Conservation (phyloP, 768 basidiomycete species). For the Boletus reticulatus region DNA sequence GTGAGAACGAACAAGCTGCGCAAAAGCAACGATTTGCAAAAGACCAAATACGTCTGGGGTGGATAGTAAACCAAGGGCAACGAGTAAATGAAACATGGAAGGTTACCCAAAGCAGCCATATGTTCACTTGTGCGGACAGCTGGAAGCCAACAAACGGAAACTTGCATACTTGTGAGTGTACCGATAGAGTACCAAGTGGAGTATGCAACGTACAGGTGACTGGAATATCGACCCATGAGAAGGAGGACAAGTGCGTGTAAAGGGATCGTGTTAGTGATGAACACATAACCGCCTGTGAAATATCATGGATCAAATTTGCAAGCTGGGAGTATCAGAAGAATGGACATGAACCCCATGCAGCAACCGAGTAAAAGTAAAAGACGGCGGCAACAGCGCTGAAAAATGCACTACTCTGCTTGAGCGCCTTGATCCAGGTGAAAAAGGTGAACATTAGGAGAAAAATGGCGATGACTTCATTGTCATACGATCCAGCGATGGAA, state of each 20-base stretch:
- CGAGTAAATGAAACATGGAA: neutral
- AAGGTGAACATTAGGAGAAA: conserved; percentile 99
- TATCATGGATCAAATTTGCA: conserved; percentile 7
- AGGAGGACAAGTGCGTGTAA: conserved; percentile 92
- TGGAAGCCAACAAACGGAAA: conserved; percentile 99
- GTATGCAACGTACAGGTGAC: conserved; percentile 90
- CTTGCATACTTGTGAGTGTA: conserved; percentile 97
- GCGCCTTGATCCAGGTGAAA: conserved; percentile 93
- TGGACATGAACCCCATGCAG: conserved; percentile 83
- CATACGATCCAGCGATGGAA: conserved; percentile 98
- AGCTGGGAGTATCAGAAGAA: neutral
- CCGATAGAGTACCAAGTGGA: conserved; percentile 98
- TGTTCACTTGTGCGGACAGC: conserved; percentile 95
- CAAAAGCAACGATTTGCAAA: conserved; percentile 93
- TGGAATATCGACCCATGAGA: conserved; percentile 93
- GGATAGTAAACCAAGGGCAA: conserved; percentile 5
- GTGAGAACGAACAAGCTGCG: conserved; percentile 86
- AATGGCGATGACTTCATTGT: conserved; percentile 99
- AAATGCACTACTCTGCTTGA: conserved; percentile 91
- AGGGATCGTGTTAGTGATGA: conserved; percentile 99
- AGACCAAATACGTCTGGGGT: conserved; percentile 89
- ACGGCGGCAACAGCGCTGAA: conserved; percentile 88
- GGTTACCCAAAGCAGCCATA: conserved; percentile 91
- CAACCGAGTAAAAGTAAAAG: conserved; percentile 99
- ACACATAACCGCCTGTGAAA: conserved; percentile 84